These are phyloP conservation scores for Hypomyces perniciosus DNA, from an alignment of 2,329 filamentous ascomycete genomes.

Conservation along the genomic window DNA sequence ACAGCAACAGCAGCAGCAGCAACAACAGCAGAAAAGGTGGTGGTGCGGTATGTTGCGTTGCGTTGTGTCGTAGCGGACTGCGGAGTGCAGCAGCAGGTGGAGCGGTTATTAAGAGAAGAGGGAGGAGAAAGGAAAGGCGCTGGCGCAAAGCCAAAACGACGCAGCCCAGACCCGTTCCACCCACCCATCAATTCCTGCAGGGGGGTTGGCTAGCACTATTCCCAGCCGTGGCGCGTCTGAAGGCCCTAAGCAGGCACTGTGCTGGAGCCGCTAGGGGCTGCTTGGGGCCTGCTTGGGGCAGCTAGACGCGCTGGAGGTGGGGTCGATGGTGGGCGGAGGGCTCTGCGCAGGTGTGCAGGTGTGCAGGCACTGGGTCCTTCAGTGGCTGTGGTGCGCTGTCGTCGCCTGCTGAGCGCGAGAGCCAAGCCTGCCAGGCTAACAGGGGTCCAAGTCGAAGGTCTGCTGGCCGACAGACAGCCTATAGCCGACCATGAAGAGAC, in stretches of 20 bases:
- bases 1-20: not conserved
- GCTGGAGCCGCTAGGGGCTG: not conserved
- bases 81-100: conserved; percentile 13
- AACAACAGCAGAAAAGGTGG: not conserved
- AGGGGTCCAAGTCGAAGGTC: too few relatives aligned
- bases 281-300: not conserved
- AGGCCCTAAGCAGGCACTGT: not conserved
- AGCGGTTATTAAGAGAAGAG: conserved; percentile 8
- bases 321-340: not conserved
- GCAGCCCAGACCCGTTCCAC: conserved; percentile 2
- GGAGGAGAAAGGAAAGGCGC: not conserved
- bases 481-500: too few relatives aligned
- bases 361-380: too few relatives aligned
- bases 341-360: too few relatives aligned
- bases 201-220: not conserved
- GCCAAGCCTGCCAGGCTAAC: too few relatives aligned
- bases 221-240: too few relatives aligned
- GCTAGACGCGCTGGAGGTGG: not conserved
- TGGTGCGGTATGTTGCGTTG: not conserved
- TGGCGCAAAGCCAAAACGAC: not conserved
- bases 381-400: too few relatives aligned
- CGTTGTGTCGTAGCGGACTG: not conserved
- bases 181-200: not conserved
- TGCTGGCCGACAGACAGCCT: too few relatives aligned
- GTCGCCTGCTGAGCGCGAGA: too few relatives aligned